A percentile compares a stretch with the other conserved stretches of the same genome.
phyloP scores from a whole-genome alignment of 805 yeast genomes.

The Wickerhamomyces bovis region DNA sequence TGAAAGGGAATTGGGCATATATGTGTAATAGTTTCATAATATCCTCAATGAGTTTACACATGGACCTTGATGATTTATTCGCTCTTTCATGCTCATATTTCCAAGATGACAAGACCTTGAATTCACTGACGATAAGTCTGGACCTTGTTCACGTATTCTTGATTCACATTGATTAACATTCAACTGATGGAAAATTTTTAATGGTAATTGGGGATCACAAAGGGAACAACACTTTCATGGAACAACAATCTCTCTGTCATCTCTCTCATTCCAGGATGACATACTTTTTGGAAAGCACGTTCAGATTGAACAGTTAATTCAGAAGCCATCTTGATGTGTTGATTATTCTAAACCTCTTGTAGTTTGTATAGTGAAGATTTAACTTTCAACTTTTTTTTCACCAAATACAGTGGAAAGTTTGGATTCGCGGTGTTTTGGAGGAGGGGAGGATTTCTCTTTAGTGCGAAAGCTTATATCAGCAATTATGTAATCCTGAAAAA shows the following conservation, averaged over 20 bases:
- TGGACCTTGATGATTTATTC: neutral
- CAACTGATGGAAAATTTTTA: neutral
- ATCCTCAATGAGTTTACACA: too few relatives aligned
- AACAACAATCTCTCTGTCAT: neutral
- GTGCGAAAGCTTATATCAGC: neutral
- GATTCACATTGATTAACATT: neutral
- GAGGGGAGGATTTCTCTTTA: neutral
- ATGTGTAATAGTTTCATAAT: too few relatives aligned
- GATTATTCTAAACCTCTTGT: slow-evolving; percentile 18
- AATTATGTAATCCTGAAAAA: neutral
- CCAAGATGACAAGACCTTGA: neutral
- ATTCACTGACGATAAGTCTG: neutral
- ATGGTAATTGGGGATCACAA: neutral
- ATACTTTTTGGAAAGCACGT: slow-evolving; percentile 99
- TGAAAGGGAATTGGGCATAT: too few relatives aligned
- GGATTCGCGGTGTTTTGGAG: neutral
- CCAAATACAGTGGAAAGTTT: slow-evolving; percentile 1
- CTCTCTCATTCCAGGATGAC: slow-evolving; percentile 26
- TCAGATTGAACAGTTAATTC: slow-evolving; percentile 99
- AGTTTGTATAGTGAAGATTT: neutral
- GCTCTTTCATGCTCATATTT: neutral
- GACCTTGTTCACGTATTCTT: neutral
- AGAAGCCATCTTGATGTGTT: slow-evolving; percentile 77
- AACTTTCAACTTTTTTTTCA: slow-evolving; percentile 2
- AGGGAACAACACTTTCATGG: neutral